Base-by-base conservation (phyloP, 139 green algal species). In the Mychonastes homosphaera region DNA sequence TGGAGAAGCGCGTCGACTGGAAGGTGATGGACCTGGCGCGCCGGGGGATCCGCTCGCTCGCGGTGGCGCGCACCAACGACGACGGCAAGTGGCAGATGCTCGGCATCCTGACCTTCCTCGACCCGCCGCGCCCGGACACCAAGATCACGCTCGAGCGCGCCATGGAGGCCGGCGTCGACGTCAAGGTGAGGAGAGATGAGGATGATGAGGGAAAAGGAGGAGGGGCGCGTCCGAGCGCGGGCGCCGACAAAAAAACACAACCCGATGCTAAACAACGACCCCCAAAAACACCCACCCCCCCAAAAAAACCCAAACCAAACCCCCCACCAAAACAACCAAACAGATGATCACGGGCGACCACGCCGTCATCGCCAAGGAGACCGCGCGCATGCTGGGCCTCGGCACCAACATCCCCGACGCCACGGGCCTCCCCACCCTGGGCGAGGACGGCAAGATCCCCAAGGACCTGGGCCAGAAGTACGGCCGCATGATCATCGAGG, bases 171-270 rank as follows among this genome's bases (percentile, higher is more conserved):
- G 86, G 86, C 15, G 79, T 93, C 23, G 78, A 86, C 43, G 85
- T 95, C 15, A 95, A 95, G 76, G 94, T 95, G 86, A 87, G 92
- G 48, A 88, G 79, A 7, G 71, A 58, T 67, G 7, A 54, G 26
- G 28, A 34, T 2, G 6, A 24, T 27, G 16, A 54, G 47, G 24
- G 51, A 10, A 16, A 41, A 5, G 30, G 23, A 28, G 52, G 32
- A 49, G 53, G 30, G 29, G 24, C 36, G 49, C 13, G 8, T 41
- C 16, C 19, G 27, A 35, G 23, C 16, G 16, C 19, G 28, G 34
- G 49, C n/a, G n/a, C n/a, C n/a, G n/a, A n/a, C n/a, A 58, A 58
- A 51, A n/a, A 58, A n/a, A 41, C 10, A n/a, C 51, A 28, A 15
- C 15, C 10, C 9, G 7, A n/a, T n/a, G n/a, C n/a, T 21, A 47